Base-by-base conservation (phyloP, 2,329 filamentous ascomycete species). In the Amauroascus verrucosus region DNA sequence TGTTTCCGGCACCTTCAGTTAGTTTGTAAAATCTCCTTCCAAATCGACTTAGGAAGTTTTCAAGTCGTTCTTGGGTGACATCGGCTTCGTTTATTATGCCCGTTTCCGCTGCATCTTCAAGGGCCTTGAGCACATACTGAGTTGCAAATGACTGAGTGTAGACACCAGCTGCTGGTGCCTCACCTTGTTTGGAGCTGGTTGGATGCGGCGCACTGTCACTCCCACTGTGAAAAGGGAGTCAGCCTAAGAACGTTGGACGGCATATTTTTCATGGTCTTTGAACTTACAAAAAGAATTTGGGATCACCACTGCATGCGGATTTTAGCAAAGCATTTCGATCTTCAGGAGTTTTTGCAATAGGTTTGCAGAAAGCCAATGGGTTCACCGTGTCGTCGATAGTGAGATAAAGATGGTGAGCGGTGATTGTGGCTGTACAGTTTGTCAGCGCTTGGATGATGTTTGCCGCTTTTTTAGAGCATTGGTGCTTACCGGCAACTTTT, bases 341-440 rank as follows among this genome's bases (percentile, higher is more conserved):
- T 14, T 76, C 78, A 0, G 86, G 83, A 33, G 80, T 83, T 73
- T 87, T 87, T 48, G 84, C 81, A 30, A 86, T 80, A 4, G 83
- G 83, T 66, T 87, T 87, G 73, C 84, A 87, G 73, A 90, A 94
- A 64, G 84, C 81, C 79, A 91, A 83, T 64, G 89, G 78, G 62
- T 86, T 79, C 51, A 75, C 74, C 18, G 82, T 80, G 61, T 89
- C 83, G 62, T 93, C 85, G 14, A 87, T 82, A 11, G 85, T 88
- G 30, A 96, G 77, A 60, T 81, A 88, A 20, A 95, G 75, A 64
- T 95, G 89, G 64, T 95, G 89, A 1, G 88, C 86, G 0, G 89
- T 95, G 60, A 95, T 88, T 8, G 86, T 91, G 3, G 56, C 56
- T 57, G 33, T 20, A n/a, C 5, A 14, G 3, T 28, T 20, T 20